Percentiles rank a stretch among this genome's conserved stretches.
These are phyloP conservation scores for Eucommia ulmoides DNA, from an alignment of 257 asterid species.

Conservation along the genomic window DNA sequence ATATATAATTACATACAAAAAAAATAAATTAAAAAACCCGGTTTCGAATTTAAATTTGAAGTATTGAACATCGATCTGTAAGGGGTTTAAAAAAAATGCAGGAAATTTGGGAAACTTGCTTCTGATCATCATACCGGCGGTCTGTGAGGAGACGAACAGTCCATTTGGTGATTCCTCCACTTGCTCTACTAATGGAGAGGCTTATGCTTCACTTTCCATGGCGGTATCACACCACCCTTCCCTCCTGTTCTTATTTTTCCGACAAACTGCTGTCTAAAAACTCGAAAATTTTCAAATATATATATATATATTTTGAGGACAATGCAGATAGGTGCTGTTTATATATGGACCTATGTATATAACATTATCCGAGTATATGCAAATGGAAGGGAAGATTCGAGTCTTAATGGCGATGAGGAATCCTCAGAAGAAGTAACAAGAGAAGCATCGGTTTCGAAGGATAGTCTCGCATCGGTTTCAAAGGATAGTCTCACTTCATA, in stretches of 20 bases:
- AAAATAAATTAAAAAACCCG: background rate
- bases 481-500: no score
- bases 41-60: background rate
- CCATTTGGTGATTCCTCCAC: conserved; percentile 22
- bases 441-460: conserved; percentile 7
- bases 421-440: background rate
- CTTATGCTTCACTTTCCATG: conserved; percentile 26
- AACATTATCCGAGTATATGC: conserved; percentile 16
- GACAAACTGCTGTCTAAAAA: background rate
- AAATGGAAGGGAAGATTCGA: background rate
- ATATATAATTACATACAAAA: background rate
- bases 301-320: background rate
- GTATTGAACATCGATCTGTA: background rate
- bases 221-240: conserved; percentile 12
- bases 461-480: background rate
- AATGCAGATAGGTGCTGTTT: conserved; percentile 21
- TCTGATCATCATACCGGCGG: conserved; percentile 24
- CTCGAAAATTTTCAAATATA: background rate
- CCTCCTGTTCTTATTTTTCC: background rate
- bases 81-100: background rate
- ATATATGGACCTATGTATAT: conserved; percentile 22
- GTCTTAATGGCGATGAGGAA: background rate
- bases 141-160: conserved; percentile 21
- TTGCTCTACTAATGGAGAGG: conserved; percentile 19
- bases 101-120: conserved; percentile 31